A percentile compares a stretch with the other conserved stretches of the same genome.
These are phyloP conservation scores for Atkinsonella texensis DNA, from an alignment of 2,329 filamentous ascomycete genomes.

Conservation along the genomic window DNA sequence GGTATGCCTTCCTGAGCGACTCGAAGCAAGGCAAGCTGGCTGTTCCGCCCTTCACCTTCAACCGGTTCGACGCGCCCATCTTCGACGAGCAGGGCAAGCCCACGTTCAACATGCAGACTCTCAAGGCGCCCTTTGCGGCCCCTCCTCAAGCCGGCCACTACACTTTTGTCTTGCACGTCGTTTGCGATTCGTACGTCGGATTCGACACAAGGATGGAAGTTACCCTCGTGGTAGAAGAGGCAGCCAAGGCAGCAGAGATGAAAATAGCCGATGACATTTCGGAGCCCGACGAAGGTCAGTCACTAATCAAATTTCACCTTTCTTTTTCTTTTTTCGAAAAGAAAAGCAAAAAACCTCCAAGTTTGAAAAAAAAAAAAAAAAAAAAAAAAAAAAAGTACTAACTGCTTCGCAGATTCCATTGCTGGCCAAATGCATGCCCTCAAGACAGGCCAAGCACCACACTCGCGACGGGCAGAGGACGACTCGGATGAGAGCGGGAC, in stretches of 20 bases:
- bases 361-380: no score
- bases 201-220: constrained; percentile 90
- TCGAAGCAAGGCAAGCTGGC: constrained; percentile 92
- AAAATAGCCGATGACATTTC: constrained; percentile 88
- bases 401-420: constrained; percentile 55
- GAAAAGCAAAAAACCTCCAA: no score
- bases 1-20: constrained; percentile 92
- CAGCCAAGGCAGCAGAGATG: constrained; percentile 70
- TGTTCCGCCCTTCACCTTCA: constrained; percentile 92
- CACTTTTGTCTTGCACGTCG: constrained; percentile 84
- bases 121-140: constrained; percentile 95
- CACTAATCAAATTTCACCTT: no score
- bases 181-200: constrained; percentile 91
- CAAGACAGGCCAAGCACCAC: constrained; percentile 55
- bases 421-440: constrained; percentile 84
- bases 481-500: constrained; percentile 72
- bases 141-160: constrained; percentile 88
- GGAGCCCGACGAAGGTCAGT: constrained; percentile 91
- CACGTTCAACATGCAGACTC: constrained; percentile 87
- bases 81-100: constrained; percentile 70
- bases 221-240: constrained; percentile 78
- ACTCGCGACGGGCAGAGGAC: constrained; percentile 43
- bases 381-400: no score
- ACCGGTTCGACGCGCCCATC: constrained; percentile 80
- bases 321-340: no score